Evolutionary conservation across 148 eudicot species (phyloP).

Genomic region (Vaccinium myrtillus): DNA sequence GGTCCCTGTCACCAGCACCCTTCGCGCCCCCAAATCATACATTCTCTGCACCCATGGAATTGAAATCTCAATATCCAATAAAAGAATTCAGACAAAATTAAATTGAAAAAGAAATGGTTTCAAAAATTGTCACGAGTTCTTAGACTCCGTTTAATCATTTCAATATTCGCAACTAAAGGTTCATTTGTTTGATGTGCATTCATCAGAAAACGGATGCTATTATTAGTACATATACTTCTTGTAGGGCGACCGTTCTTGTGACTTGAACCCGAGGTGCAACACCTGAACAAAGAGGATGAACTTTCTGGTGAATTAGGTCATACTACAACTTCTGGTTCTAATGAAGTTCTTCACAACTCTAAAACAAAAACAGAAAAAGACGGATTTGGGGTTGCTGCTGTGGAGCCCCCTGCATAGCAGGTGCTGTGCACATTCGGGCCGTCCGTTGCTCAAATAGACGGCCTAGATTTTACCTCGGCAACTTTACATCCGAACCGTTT

Average conservation of each 20-base stretch:
- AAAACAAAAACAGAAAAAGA: not conserved
- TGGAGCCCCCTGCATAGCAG: no score
- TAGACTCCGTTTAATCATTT: not conserved
- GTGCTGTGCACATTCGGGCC: no score
- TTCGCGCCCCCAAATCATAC: conserved; percentile 38
- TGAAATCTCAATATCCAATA: not conserved
- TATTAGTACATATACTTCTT: no score
- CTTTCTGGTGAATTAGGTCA: not conserved
- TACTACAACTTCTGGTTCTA: not conserved
- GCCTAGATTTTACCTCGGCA: no score
- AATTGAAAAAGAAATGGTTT: not conserved
- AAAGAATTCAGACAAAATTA: not conserved
- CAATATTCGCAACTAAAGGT: not conserved
- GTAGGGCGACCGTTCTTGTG: not conserved
- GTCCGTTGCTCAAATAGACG: no score
- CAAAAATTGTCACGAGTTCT: not conserved
- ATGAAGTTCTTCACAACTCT: not conserved
- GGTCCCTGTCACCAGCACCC: conserved; percentile 49
- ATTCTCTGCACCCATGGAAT: conserved; percentile 28
- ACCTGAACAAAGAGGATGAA: not conserved
- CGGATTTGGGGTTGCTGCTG: no score
- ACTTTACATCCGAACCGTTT: no score
- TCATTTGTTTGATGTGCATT: not conserved
- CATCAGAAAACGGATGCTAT: no score
- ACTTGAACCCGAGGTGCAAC: not conserved